Conservation (phyloP, 305 asterid genomes). For the Solanum hybrid region DNA sequence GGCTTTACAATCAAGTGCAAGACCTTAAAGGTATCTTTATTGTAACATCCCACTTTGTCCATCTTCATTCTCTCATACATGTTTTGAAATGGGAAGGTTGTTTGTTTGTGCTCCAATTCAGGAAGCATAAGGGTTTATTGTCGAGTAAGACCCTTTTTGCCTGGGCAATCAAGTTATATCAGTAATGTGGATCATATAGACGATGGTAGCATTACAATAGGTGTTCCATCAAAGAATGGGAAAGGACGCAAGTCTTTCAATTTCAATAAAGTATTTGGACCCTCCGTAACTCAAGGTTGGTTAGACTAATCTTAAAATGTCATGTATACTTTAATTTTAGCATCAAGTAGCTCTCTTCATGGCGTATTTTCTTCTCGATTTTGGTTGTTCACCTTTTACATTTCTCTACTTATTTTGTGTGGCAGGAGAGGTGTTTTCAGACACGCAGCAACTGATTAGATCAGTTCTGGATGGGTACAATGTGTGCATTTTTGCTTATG, state of each 20-base stretch:
- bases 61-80: neutral
- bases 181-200: slow-evolving; percentile 76
- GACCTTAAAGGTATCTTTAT: slow-evolving; percentile 77
- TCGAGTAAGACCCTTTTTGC: slow-evolving; percentile 86
- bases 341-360: neutral
- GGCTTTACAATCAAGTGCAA: slow-evolving; percentile 96
- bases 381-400: slow-evolving; percentile 4
- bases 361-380: neutral
- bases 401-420: slow-evolving; percentile 1
- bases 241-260: slow-evolving; percentile 69
- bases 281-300: slow-evolving; percentile 89
- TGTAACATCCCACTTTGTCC: neutral
- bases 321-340: neutral
- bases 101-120: slow-evolving; percentile 24
- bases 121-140: slow-evolving; percentile 97
- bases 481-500: slow-evolving; percentile 96
- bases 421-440: slow-evolving; percentile 85
- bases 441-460: slow-evolving; percentile 79
- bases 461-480: slow-evolving; percentile 96
- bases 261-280: slow-evolving; percentile 92
- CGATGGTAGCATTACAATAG: slow-evolving; percentile 73
- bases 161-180: slow-evolving; percentile 35
- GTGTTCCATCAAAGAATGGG: slow-evolving; percentile 53
- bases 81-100: neutral
- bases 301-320: neutral